phyloP scores from a whole-genome alignment of 176 grass and related monocot genomes.

The Puya raimondii region DNA sequence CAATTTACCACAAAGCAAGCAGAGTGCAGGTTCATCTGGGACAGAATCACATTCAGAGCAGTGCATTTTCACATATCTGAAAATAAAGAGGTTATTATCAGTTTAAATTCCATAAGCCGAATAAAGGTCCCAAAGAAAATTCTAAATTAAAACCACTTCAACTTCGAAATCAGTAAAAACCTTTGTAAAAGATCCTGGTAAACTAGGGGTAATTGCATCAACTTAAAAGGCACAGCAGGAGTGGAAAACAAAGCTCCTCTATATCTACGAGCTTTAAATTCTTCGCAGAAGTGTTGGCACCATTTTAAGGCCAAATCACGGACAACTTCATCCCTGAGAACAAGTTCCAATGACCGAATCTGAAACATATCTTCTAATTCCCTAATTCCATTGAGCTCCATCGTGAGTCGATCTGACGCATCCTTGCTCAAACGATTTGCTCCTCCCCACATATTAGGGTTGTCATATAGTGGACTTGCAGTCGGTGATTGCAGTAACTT shows the following conservation, averaged over 20 bases:
- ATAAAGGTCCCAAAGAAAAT: constrained; percentile 6
- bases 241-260: constrained; percentile 47
- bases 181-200: constrained; percentile 85
- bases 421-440: constrained; percentile 42
- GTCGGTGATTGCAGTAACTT: constrained; percentile 56
- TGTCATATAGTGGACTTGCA: constrained; percentile 53
- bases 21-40: constrained; percentile 87
- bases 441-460: constrained; percentile 69
- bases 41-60: constrained; percentile 68
- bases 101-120: background rate
- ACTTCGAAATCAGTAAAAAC: constrained; percentile 13
- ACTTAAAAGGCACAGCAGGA: constrained; percentile 72
- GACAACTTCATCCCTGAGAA: constrained; percentile 66
- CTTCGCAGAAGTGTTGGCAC: constrained; percentile 80
- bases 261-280: constrained; percentile 43
- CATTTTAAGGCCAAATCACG: constrained; percentile 62
- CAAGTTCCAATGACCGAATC: constrained; percentile 54
- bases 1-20: constrained; percentile 81
- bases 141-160: constrained; percentile 17
- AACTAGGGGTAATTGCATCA: constrained; percentile 77
- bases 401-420: constrained; percentile 26
- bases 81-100: background rate
- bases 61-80: constrained; percentile 78
- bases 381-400: constrained; percentile 55
- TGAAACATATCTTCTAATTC: constrained; percentile 80